Base-by-base conservation (phyloP, 352 stramenopile species). In the Phytophthora foliorum region DNA sequence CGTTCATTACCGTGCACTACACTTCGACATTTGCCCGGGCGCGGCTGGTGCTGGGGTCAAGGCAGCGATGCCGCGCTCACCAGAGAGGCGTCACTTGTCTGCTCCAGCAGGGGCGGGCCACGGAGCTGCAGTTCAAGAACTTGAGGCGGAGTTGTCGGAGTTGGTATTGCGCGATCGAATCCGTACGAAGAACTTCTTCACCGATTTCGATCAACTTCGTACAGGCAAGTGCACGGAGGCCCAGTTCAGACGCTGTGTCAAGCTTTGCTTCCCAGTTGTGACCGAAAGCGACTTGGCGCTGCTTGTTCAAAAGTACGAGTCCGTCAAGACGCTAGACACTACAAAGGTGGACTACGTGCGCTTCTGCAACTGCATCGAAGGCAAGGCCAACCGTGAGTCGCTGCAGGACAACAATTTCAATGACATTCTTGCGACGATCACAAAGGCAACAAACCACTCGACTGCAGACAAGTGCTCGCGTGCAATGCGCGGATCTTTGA, bases 131-230 rank as follows among this genome's bases (percentile, higher is more conserved):
- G 50, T 88, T 7, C 67, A 85, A 46, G 77, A 86, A 45, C 65
- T 96, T 1, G 86, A 94, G 57, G 71, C 73, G 0, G 63, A 74
- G n/a, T 55, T 96, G 0, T 85, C 78, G 4, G 81, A 90, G 14
- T 68, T 93, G 32, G 79, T 80, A 0, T 45, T 88, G 3, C 83
- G 88, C 13, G 86, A 94, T 41, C 82, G 88, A 17, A 96, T 96
- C 62, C 86, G 88, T 9, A 86, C 82, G 8, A 94, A 93, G 57
- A 90, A 90, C 55, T 96, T 94, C 55, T 96, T 96, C 46, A 91
- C 74, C 5, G 88, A 96, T 52, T 96, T 94, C 48, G 88, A 96
- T 53, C 77, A 75, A 16, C 63, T 96, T 17, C 84, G 86, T 8
- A 90, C 80, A 0, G 86, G 86, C 6, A 94, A 92, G 45, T 94